Base-by-base conservation (phyloP, 2,329 filamentous ascomycete genomes). In the Diplodia mutila region DNA sequence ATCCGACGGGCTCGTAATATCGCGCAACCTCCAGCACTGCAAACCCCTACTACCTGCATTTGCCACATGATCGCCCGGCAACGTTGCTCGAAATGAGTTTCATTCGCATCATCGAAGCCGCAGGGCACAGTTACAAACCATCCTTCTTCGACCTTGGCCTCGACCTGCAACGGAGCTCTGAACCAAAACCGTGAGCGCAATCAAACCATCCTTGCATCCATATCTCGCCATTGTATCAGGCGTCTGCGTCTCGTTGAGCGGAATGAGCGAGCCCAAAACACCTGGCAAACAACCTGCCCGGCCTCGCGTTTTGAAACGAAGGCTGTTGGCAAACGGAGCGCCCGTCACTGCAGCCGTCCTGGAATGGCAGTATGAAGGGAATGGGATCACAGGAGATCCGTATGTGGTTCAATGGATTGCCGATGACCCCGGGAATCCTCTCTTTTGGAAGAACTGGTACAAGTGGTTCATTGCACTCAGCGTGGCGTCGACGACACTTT, bases 321-420 rank as follows among this genome's bases (percentile, higher is more conserved):
- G 75, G 54, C 72, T 79, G 68, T 71, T 80, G 61, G 68, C 70
- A 0, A 73, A 79, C n/a, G 77, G 79, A 68, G 78, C 77, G 39
- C 71, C 76, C 21, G 70, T 79, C 8, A 79, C 77, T 25, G 70
- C 74, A 9, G 75, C 77, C 42, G 75, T 80, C 9, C 69, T 71
- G 39, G 77, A 80, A 61, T 79, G 77, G 69, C 72, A 79, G 1
- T 83, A 82, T 67, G 75, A 78, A 9, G 81, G 81, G n/a, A 73
- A 73, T 2, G 81, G 81, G 61, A 82, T 80, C 32, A 75, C 77
- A 21, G 79, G 80, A 6, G 80, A 83, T 68, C 81, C 81, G 0
- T 82, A 77, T 67, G 72, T 82, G 11, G 79, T 84, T 49, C 78
- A 81, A 52, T 84, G 80, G 80, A 77, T 83, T 61, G 76, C 79